phyloP scores from a whole-genome alignment of 2,329 filamentous ascomycete species.

The Talaromyces sp. region DNA sequence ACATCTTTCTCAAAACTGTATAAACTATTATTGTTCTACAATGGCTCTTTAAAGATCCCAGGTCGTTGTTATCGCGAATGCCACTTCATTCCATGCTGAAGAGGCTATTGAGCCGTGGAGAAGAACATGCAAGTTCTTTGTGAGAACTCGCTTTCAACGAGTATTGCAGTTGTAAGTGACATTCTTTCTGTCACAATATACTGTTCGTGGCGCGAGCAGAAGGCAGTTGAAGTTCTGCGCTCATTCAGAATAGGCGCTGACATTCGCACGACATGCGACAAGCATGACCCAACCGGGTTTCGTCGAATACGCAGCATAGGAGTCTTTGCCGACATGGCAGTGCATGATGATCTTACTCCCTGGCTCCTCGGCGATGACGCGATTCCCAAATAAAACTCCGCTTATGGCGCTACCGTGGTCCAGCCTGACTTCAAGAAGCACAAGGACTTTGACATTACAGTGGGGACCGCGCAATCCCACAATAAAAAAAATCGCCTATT shows the following conservation, averaged over 20 bases:
- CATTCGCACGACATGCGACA: conserved; percentile 47
- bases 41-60: conserved; percentile 26
- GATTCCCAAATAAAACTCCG: conserved; percentile 51
- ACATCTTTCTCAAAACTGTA: not conserved
- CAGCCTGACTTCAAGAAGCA: conserved; percentile 53
- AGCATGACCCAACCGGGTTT: conserved; percentile 61
- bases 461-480: conserved; percentile 61
- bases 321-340: conserved; percentile 65
- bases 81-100: conserved; percentile 52
- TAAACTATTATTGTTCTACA: not conserved
- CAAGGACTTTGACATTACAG: conserved; percentile 57
- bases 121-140: conserved; percentile 52
- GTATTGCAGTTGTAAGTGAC: conserved; percentile 49
- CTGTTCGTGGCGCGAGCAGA: not conserved
- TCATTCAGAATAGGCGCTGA: not conserved
- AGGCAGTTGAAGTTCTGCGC: not conserved
- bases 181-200: not conserved
- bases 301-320: conserved; percentile 60
- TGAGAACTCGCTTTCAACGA: conserved; percentile 51
- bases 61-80: conserved; percentile 49
- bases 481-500: conserved; percentile 58
- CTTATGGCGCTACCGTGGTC: conserved; percentile 54
- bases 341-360: conserved; percentile 61
- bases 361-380: conserved; percentile 57
- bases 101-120: conserved; percentile 52